Evolutionary conservation across 1,139 yeast genomes (phyloP).

Genomic region (Magnusiomyces tetraspermus): DNA sequence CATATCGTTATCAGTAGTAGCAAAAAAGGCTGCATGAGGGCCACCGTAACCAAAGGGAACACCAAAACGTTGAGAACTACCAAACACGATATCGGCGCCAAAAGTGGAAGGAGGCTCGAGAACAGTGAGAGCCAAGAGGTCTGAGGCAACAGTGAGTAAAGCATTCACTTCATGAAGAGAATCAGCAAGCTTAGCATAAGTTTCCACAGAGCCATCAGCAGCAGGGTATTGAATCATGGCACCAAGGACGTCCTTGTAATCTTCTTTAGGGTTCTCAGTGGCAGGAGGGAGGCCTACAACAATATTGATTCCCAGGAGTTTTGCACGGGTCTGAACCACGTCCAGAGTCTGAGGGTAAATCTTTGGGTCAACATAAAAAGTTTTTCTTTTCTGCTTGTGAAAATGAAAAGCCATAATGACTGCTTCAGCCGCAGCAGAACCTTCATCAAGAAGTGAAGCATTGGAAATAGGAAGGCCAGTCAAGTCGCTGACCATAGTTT

Average conservation of each 20-base stretch:
- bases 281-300: conserved; percentile 45
- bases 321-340: conserved; percentile 72
- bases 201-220: conserved; percentile 65
- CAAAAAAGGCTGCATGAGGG: conserved; percentile 96
- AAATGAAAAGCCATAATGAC: conserved; percentile 74
- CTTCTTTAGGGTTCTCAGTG: conserved; percentile 38
- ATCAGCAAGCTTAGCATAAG: conserved; percentile 50
- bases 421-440: conserved; percentile 97
- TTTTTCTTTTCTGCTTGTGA: conserved; percentile 54
- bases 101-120: conserved; percentile 75
- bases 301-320: conserved; percentile 59
- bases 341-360: conserved; percentile 80
- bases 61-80: conserved; percentile 92
- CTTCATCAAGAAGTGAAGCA: conserved; percentile 91
- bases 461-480: conserved; percentile 92
- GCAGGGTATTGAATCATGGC: conserved; percentile 85
- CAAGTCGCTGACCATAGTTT: conserved; percentile 77
- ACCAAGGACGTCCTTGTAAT: conserved; percentile 52
- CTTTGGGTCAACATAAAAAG: conserved; percentile 64
- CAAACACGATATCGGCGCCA: conserved; percentile 89
- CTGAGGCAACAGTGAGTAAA: conserved; percentile 77
- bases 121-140: conserved; percentile 76
- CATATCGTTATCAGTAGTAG: conserved; percentile 67
- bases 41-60: conserved; percentile 98
- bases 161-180: conserved; percentile 65